phyloP scores from a whole-genome alignment of 495 filamentous ascomycete species.

The Rhypophila decipiens region DNA sequence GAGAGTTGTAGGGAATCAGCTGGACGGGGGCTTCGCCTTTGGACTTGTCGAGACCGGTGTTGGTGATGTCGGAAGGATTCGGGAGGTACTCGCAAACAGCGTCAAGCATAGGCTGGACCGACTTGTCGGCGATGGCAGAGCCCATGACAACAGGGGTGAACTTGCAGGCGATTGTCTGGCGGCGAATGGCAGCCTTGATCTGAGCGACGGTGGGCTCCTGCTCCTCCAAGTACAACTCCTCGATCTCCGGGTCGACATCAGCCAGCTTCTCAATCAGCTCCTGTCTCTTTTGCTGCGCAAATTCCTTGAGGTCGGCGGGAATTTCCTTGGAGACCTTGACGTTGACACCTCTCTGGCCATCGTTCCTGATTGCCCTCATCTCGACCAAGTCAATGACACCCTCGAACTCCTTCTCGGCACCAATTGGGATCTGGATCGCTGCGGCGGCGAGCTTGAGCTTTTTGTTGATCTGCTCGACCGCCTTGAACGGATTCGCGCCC shows the following conservation, averaged over 20 bases:
- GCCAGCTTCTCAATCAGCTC: slow-evolving; percentile 92
- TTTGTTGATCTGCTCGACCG: slow-evolving; percentile 91
- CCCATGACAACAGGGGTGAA: slow-evolving; percentile 98
- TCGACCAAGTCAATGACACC: slow-evolving; percentile 90
- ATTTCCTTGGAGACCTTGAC: slow-evolving; percentile 68
- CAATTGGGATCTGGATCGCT: slow-evolving; percentile 93
- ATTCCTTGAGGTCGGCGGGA: slow-evolving; percentile 63
- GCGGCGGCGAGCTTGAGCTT: slow-evolving; percentile 91
- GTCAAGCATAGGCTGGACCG: slow-evolving; percentile 94
- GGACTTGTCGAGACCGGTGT: slow-evolving; percentile 78
- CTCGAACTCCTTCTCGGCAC: slow-evolving; percentile 83
- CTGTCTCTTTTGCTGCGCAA: slow-evolving; percentile 71
- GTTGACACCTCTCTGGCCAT: slow-evolving; percentile 69
- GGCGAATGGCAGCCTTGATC: slow-evolving; percentile 83
- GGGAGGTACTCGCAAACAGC: slow-evolving; percentile 95
- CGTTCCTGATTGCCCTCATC: slow-evolving; percentile 91
- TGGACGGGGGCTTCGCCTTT: slow-evolving; percentile 73
- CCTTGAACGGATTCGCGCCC: slow-evolving; percentile 97
- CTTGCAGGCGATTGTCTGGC: slow-evolving; percentile 79
- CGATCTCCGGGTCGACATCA: slow-evolving; percentile 97
- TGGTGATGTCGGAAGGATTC: slow-evolving; percentile 85
- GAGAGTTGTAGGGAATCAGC: slow-evolving; percentile 83
- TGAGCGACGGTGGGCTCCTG: slow-evolving; percentile 65
- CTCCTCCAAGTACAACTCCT: slow-evolving; percentile 92
- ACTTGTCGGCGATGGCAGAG: slow-evolving; percentile 89